Conservation (phyloP, 2,329 filamentous ascomycete species). For the Botrytis hyacinthi region DNA sequence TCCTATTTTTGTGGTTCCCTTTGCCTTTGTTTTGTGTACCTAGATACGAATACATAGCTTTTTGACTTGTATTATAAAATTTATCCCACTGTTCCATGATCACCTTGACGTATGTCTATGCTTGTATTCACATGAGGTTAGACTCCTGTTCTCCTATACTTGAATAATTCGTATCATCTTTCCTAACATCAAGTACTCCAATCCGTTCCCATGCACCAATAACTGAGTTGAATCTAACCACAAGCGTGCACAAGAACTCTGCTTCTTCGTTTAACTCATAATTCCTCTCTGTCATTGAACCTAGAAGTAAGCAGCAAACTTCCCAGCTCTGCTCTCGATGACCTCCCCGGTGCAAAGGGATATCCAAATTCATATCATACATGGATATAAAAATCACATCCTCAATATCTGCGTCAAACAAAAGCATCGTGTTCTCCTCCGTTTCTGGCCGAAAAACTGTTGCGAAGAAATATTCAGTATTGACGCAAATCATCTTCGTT, state of each 20-base stretch:
- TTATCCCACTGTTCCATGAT: neutral
- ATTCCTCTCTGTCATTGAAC: neutral
- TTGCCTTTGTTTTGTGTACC: neutral
- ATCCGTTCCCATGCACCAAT: neutral
- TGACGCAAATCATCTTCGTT: neutral
- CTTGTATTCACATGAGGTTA: neutral
- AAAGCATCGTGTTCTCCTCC: neutral
- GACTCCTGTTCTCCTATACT: neutral
- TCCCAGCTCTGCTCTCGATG: neutral
- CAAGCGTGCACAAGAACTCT: neutral
- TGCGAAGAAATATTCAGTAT: neutral
- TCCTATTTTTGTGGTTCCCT: neutral
- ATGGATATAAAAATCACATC: neutral
- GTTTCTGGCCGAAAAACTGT: neutral
- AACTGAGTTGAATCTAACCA: neutral
- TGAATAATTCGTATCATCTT: neutral
- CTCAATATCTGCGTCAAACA: neutral
- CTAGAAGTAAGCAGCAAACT: neutral
- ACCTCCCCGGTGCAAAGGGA: neutral
- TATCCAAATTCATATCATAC: neutral
- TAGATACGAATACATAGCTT: neutral
- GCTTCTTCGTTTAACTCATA: neutral
- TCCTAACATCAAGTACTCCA: neutral
- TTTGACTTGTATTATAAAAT: neutral
- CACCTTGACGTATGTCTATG: neutral